These are phyloP conservation scores for Stevia rebaudiana DNA, from an alignment of 140 eudicot species.

Conservation along the genomic window DNA sequence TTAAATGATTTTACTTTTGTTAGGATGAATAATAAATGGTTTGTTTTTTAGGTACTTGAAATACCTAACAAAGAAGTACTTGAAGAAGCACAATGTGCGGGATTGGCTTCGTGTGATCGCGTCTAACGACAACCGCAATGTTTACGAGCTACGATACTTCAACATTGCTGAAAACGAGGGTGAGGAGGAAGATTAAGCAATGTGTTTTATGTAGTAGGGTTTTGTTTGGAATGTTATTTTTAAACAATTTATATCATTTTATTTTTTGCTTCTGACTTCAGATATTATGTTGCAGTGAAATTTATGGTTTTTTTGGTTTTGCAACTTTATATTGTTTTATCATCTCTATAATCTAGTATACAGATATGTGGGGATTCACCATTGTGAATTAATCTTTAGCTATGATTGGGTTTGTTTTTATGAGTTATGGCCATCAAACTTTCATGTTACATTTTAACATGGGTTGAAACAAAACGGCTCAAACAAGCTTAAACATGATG, in stretches of 20 bases:
- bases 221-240: conserved; percentile 7
- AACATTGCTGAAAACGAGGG: conserved; percentile 87
- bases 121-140: conserved; percentile 70
- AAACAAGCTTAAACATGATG: no score
- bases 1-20: neutral
- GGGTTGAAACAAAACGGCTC: no score
- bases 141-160: conserved; percentile 67
- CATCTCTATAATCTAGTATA: neutral
- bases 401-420: no score
- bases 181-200: conserved; percentile 55
- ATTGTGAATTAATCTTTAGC: no score
- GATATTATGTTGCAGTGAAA: conserved; percentile 23
- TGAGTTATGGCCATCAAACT: no score
- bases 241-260: conserved; percentile 26
- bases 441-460: no score
- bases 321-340: neutral
- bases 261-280: neutral
- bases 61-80: conserved; percentile 69
- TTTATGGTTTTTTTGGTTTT: neutral
- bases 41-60: conserved; percentile 48
- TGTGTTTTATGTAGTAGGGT: neutral
- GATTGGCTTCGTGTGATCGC: conserved; percentile 87
- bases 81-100: conserved; percentile 84
- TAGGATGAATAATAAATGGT: neutral
- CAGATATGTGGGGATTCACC: neutral